Percentiles rank a stretch among this genome's conserved stretches.
Evolutionary conservation across 2,329 filamentous ascomycete species (phyloP).

Genomic region (Fusarium succisae): DNA sequence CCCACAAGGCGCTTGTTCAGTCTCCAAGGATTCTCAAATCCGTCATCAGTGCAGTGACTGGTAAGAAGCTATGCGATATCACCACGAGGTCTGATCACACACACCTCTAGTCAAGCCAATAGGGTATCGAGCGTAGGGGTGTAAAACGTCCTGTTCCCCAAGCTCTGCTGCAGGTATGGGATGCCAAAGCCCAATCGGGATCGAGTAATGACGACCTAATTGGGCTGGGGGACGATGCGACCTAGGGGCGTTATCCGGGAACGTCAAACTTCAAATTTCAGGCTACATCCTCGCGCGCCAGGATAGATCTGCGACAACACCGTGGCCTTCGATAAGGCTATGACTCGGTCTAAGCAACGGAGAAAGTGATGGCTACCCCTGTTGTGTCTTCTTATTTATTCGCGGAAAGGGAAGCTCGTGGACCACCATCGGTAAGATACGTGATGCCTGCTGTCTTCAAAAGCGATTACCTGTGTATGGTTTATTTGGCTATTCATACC

Average conservation of each 20-base stretch:
- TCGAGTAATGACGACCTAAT: constrained; percentile 9
- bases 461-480: neutral
- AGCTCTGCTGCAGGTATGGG: constrained; percentile 10
- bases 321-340: neutral
- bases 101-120: constrained; percentile 27
- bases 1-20: neutral
- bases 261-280: constrained; percentile 1
- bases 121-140: neutral
- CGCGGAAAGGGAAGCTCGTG: neutral
- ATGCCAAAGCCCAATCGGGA: constrained; percentile 23
- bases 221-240: constrained; percentile 3
- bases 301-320: neutral
- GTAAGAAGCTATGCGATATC: constrained; percentile 6
- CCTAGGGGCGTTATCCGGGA: constrained; percentile 9
- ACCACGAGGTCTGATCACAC: constrained; percentile 29
- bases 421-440: neutral
- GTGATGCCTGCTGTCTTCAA: neutral
- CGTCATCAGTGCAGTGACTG: neutral
- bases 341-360: neutral
- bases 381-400: neutral
- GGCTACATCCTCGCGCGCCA: neutral
- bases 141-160: constrained; percentile 13
- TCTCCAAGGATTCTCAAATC: neutral
- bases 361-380: neutral
- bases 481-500: neutral